Percentiles rank a stretch among this genome's conserved stretches.
These are phyloP conservation scores for Fusarium staphyleae DNA, from an alignment of 2,329 filamentous ascomycete species.

Conservation along the genomic window DNA sequence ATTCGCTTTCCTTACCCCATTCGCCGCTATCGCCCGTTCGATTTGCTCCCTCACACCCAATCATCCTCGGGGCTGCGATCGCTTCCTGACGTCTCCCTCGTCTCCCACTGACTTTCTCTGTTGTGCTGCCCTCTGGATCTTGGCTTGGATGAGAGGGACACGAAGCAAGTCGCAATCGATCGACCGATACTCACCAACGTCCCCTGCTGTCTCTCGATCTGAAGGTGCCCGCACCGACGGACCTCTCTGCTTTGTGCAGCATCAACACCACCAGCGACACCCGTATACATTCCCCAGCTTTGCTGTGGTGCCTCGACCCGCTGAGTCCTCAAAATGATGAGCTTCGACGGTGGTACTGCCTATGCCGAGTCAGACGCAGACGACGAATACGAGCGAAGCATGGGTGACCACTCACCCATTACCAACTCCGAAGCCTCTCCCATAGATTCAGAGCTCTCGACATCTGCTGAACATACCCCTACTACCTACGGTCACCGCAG, in stretches of 20 bases:
- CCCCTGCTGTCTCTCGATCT: slow-evolving; percentile 15
- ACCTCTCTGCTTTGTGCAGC: slow-evolving; percentile 19
- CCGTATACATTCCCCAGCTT: slow-evolving; percentile 10
- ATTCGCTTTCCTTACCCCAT: slow-evolving; percentile 29
- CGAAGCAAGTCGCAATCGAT: slow-evolving; percentile 13
- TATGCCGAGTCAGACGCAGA: slow-evolving; percentile 84
- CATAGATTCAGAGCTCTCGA: slow-evolving; percentile 75
- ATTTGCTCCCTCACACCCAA: slow-evolving; percentile 27
- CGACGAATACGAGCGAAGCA: slow-evolving; percentile 81
- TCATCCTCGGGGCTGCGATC: slow-evolving; percentile 22
- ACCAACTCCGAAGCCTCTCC: slow-evolving; percentile 74
- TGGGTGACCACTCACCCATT: slow-evolving; percentile 71
- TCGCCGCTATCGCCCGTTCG: slow-evolving; percentile 11
- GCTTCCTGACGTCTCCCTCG: slow-evolving; percentile 12
- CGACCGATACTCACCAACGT: slow-evolving; percentile 15
- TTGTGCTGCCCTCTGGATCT: slow-evolving; percentile 11
- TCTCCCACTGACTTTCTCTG: slow-evolving; percentile 9
- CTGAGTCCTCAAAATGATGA: slow-evolving; percentile 53
- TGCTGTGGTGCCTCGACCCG: slow-evolving; percentile 23
- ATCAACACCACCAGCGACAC: slow-evolving; percentile 19
- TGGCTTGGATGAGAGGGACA: slow-evolving; percentile 32
- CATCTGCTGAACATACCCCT: slow-evolving; percentile 75
- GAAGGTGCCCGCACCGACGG: slow-evolving; percentile 24
- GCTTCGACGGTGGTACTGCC: slow-evolving; percentile 70
- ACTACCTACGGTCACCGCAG: slow-evolving; percentile 76